Conservation (phyloP, 1,284 basidiomycete genomes). For the Peniophora sp. region DNA sequence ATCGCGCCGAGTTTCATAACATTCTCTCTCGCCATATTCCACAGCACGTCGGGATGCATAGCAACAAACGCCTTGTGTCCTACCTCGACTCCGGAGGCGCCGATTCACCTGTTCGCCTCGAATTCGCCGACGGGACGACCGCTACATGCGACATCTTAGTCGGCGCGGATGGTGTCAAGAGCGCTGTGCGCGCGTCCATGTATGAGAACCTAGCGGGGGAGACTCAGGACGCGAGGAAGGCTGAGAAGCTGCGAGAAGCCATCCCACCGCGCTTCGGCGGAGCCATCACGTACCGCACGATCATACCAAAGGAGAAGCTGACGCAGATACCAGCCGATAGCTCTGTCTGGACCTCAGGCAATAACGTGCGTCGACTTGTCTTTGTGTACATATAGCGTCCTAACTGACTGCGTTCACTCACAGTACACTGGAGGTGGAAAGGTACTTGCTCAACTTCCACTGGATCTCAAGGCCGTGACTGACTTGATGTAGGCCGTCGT, state of each 20-base stretch:
- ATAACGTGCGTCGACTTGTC: constrained; percentile 10
- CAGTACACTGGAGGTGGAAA: constrained; percentile 33
- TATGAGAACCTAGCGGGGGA: constrained; percentile 15
- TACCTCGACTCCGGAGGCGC: constrained; percentile 21
- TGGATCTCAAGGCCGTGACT: too few relatives aligned
- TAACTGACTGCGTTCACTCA: too few relatives aligned
- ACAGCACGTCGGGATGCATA: constrained; percentile 21
- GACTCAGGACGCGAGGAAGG: constrained; percentile 11
- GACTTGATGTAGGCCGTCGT: constrained; percentile 44
- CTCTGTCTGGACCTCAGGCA: constrained; percentile 17
- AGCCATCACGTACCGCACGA: constrained; percentile 27
- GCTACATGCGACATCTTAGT: constrained; percentile 39
- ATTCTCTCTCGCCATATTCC: constrained; percentile 24
- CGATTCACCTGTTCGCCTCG: constrained; percentile 22
- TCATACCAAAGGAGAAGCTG: constrained; percentile 29
- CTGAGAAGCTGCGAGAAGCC: constrained; percentile 11
- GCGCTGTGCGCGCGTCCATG: constrained; percentile 18
- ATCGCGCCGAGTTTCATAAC: constrained; percentile 36
- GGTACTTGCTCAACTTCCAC: constrained; percentile 13
- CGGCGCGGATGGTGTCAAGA: constrained; percentile 40
- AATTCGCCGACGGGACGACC: constrained; percentile 34
- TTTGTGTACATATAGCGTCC: too few relatives aligned
- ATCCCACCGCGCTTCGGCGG: constrained; percentile 32
- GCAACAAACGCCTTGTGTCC: constrained; percentile 29
- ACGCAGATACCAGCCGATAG: constrained; percentile 21